These are phyloP conservation scores for Phytophthora cajani DNA, from an alignment of 352 stramenopile genomes.

Conservation along the genomic window DNA sequence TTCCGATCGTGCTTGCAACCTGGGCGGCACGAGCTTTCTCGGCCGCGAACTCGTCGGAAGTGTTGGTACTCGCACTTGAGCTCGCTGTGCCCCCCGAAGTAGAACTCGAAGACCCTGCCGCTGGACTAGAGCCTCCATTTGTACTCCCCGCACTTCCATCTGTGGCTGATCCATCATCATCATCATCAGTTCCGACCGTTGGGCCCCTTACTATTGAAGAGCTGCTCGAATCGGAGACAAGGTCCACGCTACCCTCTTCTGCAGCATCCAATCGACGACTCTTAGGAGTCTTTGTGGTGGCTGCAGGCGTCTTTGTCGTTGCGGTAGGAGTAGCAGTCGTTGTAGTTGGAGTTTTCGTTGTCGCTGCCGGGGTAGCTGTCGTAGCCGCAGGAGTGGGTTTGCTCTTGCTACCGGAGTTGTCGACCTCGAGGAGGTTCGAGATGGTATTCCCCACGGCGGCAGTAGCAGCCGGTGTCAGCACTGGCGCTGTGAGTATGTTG, in stretches of 20 bases:
- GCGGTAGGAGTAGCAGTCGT: background rate
- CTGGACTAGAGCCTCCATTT: background rate
- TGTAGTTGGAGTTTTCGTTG: background rate
- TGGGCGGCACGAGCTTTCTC: conserved; percentile 42
- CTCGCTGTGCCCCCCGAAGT: background rate
- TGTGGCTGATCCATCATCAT: background rate
- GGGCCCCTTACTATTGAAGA: background rate
- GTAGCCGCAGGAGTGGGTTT: conserved; percentile 10
- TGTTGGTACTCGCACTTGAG: conserved; percentile 6
- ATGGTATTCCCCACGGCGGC: conserved; percentile 61
- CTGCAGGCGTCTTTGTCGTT: conserved; percentile 2
- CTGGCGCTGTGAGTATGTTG: conserved; percentile 57
- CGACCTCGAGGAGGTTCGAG: conserved; percentile 65
- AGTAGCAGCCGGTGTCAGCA: conserved; percentile 57
- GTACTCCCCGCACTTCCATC: conserved; percentile 6
- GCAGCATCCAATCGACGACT: conserved; percentile 14
- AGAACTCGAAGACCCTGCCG: background rate
- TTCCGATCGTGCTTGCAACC: conserved; percentile 58
- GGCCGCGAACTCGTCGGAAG: conserved; percentile 33
- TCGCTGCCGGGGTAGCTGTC: conserved; percentile 7
- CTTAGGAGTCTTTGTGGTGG: conserved; percentile 6
- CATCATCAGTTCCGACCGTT: background rate
- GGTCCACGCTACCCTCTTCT: conserved; percentile 5
- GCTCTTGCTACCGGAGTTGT: conserved; percentile 27
- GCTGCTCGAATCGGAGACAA: conserved; percentile 10